phyloP scores from a whole-genome alignment of 2,329 filamentous ascomycete genomes.

The Cladosporium sp. region DNA sequence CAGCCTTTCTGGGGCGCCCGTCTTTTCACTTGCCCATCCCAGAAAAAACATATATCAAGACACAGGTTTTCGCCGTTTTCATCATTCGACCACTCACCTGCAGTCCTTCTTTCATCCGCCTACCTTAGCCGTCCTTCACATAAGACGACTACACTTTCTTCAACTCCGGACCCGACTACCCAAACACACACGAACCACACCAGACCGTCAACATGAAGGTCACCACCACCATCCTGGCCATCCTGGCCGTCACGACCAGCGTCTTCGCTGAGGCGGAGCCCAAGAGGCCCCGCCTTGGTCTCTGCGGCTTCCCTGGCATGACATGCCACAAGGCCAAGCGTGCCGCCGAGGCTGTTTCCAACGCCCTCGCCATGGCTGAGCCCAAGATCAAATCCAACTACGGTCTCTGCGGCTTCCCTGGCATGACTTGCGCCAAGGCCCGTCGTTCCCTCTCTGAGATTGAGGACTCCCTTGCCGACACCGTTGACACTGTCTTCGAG shows the following conservation, averaged over 20 bases:
- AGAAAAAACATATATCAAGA: constrained; percentile 16
- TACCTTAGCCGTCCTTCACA: neutral
- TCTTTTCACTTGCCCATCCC: neutral
- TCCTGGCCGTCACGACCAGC: constrained; percentile 24
- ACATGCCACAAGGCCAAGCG: constrained; percentile 37
- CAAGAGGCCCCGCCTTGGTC: constrained; percentile 43
- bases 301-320: constrained; percentile 6
- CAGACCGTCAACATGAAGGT: constrained; percentile 30
- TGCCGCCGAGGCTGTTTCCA: constrained; percentile 41
- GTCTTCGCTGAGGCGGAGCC: constrained; percentile 11
- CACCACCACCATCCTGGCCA: constrained; percentile 23
- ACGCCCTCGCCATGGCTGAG: constrained; percentile 33
- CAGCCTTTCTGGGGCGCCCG: constrained; percentile 19
- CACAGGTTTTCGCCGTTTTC: constrained; percentile 16
- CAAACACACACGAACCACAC: constrained; percentile 13
- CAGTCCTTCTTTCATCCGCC: constrained; percentile 22
- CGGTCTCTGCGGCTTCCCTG: constrained; percentile 41
- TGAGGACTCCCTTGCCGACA: constrained; percentile 24
- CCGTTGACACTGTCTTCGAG: constrained; percentile 23
- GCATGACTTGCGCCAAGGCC: constrained; percentile 48
- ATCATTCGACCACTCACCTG: constrained; percentile 18
- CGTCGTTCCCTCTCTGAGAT: constrained; percentile 47
- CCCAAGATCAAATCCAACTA: constrained; percentile 23
- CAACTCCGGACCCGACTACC: neutral
- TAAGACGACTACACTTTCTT: constrained; percentile 13